A percentile compares a stretch with the other conserved stretches of the same genome.
These are phyloP conservation scores for Daldinia vernicosa DNA, from an alignment of 495 filamentous ascomycete species.

Conservation along the genomic window DNA sequence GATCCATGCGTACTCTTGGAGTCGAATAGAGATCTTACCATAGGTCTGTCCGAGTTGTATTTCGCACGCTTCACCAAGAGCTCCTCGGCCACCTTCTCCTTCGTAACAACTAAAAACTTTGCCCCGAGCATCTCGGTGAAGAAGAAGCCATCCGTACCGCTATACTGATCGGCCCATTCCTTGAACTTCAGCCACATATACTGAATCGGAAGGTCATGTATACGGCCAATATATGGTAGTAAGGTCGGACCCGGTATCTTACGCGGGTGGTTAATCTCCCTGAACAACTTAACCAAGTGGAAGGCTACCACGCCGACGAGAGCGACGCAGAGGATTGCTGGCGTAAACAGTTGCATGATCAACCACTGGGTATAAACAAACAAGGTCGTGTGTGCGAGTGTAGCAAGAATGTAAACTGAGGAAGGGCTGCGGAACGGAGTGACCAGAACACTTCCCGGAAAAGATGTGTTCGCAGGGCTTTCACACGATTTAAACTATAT, in stretches of 20 bases:
- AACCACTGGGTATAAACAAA: slow-evolving; percentile 14
- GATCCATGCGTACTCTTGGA: slow-evolving; percentile 52
- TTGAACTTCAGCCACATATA: slow-evolving; percentile 62
- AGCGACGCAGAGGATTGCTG: slow-evolving; percentile 35
- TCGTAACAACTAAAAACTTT: slow-evolving; percentile 59
- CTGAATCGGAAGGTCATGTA: slow-evolving; percentile 58
- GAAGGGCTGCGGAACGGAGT: slow-evolving; percentile 17
- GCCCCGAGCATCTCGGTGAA: slow-evolving; percentile 58
- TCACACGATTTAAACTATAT: slow-evolving; percentile 42
- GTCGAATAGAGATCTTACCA: slow-evolving; percentile 53
- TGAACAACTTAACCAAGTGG: slow-evolving; percentile 45
- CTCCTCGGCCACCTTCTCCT: slow-evolving; percentile 62
- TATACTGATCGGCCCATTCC: slow-evolving; percentile 59
- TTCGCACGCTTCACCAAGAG: slow-evolving; percentile 59
- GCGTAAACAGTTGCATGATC: slow-evolving; percentile 41
- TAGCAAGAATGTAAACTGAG: slow-evolving; percentile 8
- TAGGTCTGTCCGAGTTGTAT: slow-evolving; percentile 57
- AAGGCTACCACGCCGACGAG: slow-evolving; percentile 37
- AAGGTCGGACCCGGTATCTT: slow-evolving; percentile 51
- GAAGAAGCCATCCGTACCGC: slow-evolving; percentile 56
- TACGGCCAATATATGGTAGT: slow-evolving; percentile 54
- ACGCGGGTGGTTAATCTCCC: slow-evolving; percentile 47
- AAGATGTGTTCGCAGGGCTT: slow-evolving; percentile 27
- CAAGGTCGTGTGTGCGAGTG: slow-evolving; percentile 1
- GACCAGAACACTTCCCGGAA: slow-evolving; percentile 22